Base-by-base conservation (phyloP, 106 monocot species). In the Dactylorhiza incarnata region DNA sequence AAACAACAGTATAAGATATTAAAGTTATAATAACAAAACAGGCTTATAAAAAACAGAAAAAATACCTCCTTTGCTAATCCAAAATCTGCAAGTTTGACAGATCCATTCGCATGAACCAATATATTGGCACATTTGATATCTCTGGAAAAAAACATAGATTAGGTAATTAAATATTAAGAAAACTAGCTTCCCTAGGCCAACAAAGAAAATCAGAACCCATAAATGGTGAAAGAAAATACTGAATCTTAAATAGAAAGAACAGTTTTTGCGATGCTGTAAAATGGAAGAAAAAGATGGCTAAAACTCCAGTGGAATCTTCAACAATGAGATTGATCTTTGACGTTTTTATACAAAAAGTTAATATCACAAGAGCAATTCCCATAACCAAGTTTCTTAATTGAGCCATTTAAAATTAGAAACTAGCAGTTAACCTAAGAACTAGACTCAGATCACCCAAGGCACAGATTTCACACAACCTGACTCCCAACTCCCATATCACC, bases 41-140 rank as follows among this genome's bases (percentile, higher is more conserved):
- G 25, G 11, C 63, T 63, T 25, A 25, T 37, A 49, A 29, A 52
- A n/a, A 72, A 65, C 9, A 47, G 51, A 72, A 74, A 51, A 54
- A 48, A 19, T 76, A 94, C 93, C 90, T 94, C 87, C 75, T 94
- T 94, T 71, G 93, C 93, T 65, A 94, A 79, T 68, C 93, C 93
- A 82, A 94, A 94, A 65, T 94, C 93, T 23, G 93, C 90, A 79
- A 94, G 86, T 80, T 94, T 94, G 50, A 94, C 86, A 43, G 77
- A 88, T 48, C 90, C 93, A 83, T 77, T 85, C 56, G 84, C 84
- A 86, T 90, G 82, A 62, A 94, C 90, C 82, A 94, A 73, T 81
- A 94, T 88, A 75, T 94, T 94, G 13, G 90, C 87, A 49, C 93
- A 94, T 84, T 94, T 92, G 49, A 92, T 92, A 83, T 92, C 92